Evolutionary conservation across 495 filamentous ascomycete species (phyloP), one percentile per base, ranked within the genome.

Genomic region (Neurospora discreta): DNA sequence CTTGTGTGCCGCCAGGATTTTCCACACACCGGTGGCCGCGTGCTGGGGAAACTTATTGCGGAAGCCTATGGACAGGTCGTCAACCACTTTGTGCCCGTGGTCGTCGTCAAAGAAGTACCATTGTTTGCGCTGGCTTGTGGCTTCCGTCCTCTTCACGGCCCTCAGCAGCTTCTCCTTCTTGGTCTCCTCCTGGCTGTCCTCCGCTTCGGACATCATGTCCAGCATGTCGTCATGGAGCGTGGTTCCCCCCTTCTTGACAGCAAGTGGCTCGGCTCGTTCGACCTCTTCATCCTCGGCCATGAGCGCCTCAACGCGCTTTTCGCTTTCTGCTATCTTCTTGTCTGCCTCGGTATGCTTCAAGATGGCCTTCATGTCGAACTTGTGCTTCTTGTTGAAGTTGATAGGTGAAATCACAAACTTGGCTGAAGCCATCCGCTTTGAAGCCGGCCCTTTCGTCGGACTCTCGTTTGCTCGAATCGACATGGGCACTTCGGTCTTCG

Each of bases 81-180:
- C 44, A 18, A 58, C n/a, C 3, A 8, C 20, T 1, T 38, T 41
- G 58, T 77, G 36, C 60, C 74, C 73, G 23, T 70, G 73, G 18
- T 73, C 39, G 11, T 79, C 69, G 26, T 86, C 82, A 74, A 93
- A 92, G 78, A 96, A 95, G 68, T 87, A 88, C 86, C 89, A 95
- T 20, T 83, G 78, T 44, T 84, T 87, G 23, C 87, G 85, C 16
- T 85, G 75, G 18, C 87, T 85, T 44, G 89, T 86, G 11, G 90
- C 90, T 71, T 94, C 91, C 10, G 92, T 95, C 74, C 93, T 87
- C 74, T 89, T 86, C 41, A 96, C 86, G 42, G 93, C 93, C 70
- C 87, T 85, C 42, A 90, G 81, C 9, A 95, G 80, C 78, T 89
- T 90, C 68, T 83, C 82, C 3, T 86, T 79, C 8, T 81, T 85